Base-by-base conservation (phyloP, 1,139 yeast genomes). In the Debaryomyces psychrophilus region DNA sequence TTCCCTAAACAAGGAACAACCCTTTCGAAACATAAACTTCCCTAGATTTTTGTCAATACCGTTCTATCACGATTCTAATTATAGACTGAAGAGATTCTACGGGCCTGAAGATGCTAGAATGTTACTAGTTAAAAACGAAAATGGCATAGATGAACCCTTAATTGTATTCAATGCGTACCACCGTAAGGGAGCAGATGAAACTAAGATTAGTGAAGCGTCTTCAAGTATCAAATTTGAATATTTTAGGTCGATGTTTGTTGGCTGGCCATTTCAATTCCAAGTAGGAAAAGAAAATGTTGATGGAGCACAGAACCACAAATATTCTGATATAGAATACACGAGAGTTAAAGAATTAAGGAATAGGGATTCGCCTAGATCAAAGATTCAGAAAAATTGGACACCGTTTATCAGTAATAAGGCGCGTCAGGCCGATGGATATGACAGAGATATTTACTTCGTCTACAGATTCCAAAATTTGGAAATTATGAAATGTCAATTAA, bases 81-180 rank as follows among this genome's bases (percentile, higher is more conserved):
- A 50, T 39, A 51, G 43, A 11, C 46, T 48, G 9, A 49, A 57
- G 23, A 55, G 56, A 20, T 63, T 54, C 42, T 69, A 64, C 46
- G 81, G 82, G 0, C 76, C 81, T 2, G 81, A 77, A 56, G 81
- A 77, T 56, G 79, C 81, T 2, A 64, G 79, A 41, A 60, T 76
- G 15, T 54, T 76, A 20, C 50, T 68, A 7, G 54, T 65, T 14
- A 57, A 52, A 37, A 67, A 65, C 51, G 65, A 64, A 45, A 54
- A 59, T 29, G 74, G 75, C 2, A 53, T 50, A 28, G 55, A 53
- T 28, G 70, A 65, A 46, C 69, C 69, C 9, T 44, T 69, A 35
- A 54, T 73, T 15, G 51, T 72, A 6, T 73, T 59, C 51, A 73
- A 73, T 45, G 52, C 68, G 2, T 51, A 51, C 44, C 67, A 61